phyloP scores from a whole-genome alignment of 495 filamentous ascomycete species.

The Penicillium dipodomyicola region DNA sequence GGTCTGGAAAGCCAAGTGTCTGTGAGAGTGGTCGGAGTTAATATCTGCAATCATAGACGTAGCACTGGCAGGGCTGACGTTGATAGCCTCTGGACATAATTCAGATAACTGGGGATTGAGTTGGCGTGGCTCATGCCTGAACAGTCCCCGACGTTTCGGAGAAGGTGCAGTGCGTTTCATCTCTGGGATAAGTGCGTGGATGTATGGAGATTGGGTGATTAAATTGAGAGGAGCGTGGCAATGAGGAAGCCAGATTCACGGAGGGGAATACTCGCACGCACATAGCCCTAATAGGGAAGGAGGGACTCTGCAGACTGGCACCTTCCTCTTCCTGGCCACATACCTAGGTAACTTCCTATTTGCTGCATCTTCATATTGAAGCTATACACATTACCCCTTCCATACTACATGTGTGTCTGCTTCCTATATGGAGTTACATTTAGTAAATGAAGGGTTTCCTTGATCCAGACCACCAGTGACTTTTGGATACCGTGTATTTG shows the following conservation, averaged over 20 bases:
- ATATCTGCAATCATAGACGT: neutral
- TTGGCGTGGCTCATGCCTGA: neutral
- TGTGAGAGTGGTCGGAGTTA: neutral
- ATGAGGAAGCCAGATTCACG: neutral
- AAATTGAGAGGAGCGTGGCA: neutral
- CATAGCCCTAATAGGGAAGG: neutral
- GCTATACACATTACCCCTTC: neutral
- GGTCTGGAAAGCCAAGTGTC: neutral
- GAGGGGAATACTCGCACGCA: neutral
- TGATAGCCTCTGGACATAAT: neutral
- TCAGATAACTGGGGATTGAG: neutral
- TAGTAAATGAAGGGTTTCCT: neutral
- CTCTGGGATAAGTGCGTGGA: neutral
- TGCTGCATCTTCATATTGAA: neutral
- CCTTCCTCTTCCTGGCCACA: neutral
- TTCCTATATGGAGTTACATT: neutral
- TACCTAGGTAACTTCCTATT: too few relatives aligned
- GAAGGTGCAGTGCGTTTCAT: neutral
- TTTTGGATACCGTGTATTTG: neutral
- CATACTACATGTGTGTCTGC: neutral
- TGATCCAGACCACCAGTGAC: neutral
- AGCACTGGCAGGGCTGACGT: neutral
- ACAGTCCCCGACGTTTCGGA: neutral
- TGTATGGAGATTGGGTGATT: neutral
- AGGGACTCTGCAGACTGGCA: neutral